Base-by-base conservation (phyloP, 2,329 filamentous ascomycete genomes). In the Phoma sp. region DNA sequence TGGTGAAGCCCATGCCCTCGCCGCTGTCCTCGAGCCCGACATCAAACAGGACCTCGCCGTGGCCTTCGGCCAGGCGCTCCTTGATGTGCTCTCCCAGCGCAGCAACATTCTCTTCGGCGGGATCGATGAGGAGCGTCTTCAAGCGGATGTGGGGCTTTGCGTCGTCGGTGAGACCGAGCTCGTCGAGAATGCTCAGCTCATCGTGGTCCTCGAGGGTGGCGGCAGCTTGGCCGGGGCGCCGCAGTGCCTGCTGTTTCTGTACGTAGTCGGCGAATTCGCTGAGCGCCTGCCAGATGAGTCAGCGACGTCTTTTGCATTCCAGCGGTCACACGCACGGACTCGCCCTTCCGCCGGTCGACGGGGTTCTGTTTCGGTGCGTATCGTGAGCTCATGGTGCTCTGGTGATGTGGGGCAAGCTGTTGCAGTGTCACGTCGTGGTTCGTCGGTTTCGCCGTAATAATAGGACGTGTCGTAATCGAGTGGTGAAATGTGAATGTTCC, bases 241-340 rank as follows among this genome's bases (percentile, higher is more conserved):
- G 87, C 42, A 88, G 77, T 12, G 87, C 87, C 76, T 98, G 95
- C 74, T 98, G 93, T 74, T 92, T 90, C 76, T 98, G 92, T 62
- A 97, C 95, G 69, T 97, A 98, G 69, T 99, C 95, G 75, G 93
- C 92, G 74, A 99, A 99, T 67, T 98, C 95, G 79, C 90, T 95
- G 50, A 99, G 83, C 11, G 93, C 93, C 85, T 87, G 57, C 50
- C 14, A 2, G 26, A 7, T 6, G n/a, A 36, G 36, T 53, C 17
- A 52, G 50, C 49, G 21, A 47, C 23, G 9, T 14, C 12, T 1
- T 10, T 18, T 6, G 17, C 6, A 15, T 11, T 10, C 3, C 5
- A 4, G 6, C 45, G 9, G 21, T 5, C 18, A 25, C 11, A 67
- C 84, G 56, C 84, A 93, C 91, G 57, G 90, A 86, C 79, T 97